Percentiles rank a stretch among this genome's conserved stretches.
phyloP scores from a whole-genome alignment of 352 stramenopile species.

The Lagenidium sp. region DNA sequence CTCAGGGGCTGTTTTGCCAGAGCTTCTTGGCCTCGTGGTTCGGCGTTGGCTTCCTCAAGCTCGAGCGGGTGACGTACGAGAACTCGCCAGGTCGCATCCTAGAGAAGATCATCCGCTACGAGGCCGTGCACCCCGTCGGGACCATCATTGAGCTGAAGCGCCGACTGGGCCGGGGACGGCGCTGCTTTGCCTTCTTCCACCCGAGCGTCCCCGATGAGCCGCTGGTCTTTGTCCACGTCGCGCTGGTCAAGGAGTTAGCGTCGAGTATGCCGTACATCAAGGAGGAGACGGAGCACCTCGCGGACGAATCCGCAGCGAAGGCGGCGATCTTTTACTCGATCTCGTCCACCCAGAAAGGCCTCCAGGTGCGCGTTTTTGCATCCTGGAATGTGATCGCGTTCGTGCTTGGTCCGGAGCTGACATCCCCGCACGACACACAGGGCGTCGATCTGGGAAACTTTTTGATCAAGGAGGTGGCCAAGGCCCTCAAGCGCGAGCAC shows the following conservation, averaged over 20 bases:
- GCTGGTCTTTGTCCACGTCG: conserved; percentile 94
- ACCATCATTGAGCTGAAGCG: conserved; percentile 91
- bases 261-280: conserved; percentile 89
- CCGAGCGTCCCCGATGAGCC: conserved; percentile 89
- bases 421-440: conserved; percentile 12
- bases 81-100: conserved; percentile 86
- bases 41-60: conserved; percentile 85
- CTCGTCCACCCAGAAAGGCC: conserved; percentile 87
- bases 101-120: conserved; percentile 94
- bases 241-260: conserved; percentile 85
- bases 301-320: conserved; percentile 43
- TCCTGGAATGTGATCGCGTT: too few species aligned
- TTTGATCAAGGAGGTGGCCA: conserved; percentile 93
- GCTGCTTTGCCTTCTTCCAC: conserved; percentile 95
- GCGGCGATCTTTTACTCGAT: conserved; percentile 96
- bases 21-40: conserved; percentile 90
- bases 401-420: neutral
- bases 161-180: conserved; percentile 69
- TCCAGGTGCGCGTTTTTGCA: conserved; percentile 38
- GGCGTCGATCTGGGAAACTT: conserved; percentile 94
- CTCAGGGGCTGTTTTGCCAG: conserved; percentile 34
- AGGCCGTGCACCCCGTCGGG: conserved; percentile 91
- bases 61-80: conserved; percentile 92
- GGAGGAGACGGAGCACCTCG: conserved; percentile 56
- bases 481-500: conserved; percentile 60